Base-by-base conservation (phyloP, 352 stramenopile species). In the Phytophthora lateralis region DNA sequence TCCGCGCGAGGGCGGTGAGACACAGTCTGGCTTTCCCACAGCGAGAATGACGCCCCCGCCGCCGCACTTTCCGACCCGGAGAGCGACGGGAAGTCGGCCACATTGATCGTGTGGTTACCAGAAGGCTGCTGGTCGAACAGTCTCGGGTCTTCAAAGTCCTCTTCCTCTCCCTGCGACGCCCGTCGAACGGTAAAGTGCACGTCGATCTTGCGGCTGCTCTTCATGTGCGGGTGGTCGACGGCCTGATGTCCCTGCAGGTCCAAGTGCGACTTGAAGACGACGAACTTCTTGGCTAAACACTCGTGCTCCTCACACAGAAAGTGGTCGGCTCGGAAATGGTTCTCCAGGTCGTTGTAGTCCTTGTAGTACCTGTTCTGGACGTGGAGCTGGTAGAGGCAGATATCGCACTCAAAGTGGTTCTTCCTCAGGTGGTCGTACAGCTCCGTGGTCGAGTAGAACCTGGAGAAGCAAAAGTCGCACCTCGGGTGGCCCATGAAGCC, bases 401-500 rank as follows among this genome's bases (percentile, higher is more conserved):
- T 85, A 57, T 97, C 88, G 66, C 90, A 97, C 69, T 95, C 90
- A 56, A 95, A 97, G 67, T 97, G 90, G 59, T 96, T 91, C 75
- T 97, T 96, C 44, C 88, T 82, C 63, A 97, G 50, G 47, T 97
- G 90, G 10, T 97, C 84, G 62, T 96, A 95, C 30, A 97, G 69
- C 54, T 96, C 84, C 11, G 83, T 76, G 2, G 83, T 95, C 14
- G 90, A 91, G 69, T 97, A 97, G 63, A 86, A 93, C 4, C 88
- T 73, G 20, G 76, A 83, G 45, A 91, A 90, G 55, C 90, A 97
- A 60, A 97, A 97, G 57, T 97, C 88, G 53, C 90, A 97, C 14
- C 81, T 62, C 14, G 90, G 90, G 51, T 97, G 90, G 18, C 90
- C 90, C 35, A 76, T 59, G 37, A 97, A 97, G 4, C 90, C 90